These are phyloP conservation scores for Xylariaceae sp. DNA, from an alignment of 2,329 filamentous ascomycete genomes.

Conservation along the genomic window DNA sequence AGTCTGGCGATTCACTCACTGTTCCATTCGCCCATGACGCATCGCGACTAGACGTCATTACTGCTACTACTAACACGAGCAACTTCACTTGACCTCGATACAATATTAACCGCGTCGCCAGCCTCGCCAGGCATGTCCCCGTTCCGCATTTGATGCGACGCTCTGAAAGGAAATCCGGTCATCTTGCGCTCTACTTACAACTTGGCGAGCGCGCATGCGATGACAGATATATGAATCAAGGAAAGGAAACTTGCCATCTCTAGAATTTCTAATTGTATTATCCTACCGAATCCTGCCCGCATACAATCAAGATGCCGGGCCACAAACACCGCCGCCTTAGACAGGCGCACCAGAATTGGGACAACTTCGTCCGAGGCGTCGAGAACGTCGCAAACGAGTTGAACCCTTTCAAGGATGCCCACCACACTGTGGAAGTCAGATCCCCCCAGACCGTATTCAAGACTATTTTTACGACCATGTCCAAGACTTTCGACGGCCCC, in stretches of 20 bases:
- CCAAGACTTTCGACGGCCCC: constrained; percentile 38
- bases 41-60: constrained; percentile 21
- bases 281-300: not conserved
- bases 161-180: not conserved
- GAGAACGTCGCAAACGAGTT: constrained; percentile 29
- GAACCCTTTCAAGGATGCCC: constrained; percentile 24
- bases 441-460: constrained; percentile 31
- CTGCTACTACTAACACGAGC: constrained; percentile 1
- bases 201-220: constrained; percentile 2
- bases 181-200: not conserved
- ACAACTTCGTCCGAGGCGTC: constrained; percentile 26
- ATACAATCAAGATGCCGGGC: constrained; percentile 13
- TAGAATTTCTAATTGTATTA: not conserved
- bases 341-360: constrained; percentile 23
- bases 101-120: not conserved
- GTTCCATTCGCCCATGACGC: constrained; percentile 22
- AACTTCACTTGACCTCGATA: constrained; percentile 5
- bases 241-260: constrained; percentile 1
- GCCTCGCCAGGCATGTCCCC: not conserved
- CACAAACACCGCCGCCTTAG: constrained; percentile 27
- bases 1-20: not conserved
- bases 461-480: constrained; percentile 40
- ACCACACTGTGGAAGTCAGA: constrained; percentile 18
- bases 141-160: not conserved
- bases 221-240: constrained; percentile 1